A percentile compares a stretch with the other conserved stretches of the same genome.
These are phyloP conservation scores for Globisporangium echinulatum DNA, from an alignment of 352 stramenopile species.

Conservation along the genomic window DNA sequence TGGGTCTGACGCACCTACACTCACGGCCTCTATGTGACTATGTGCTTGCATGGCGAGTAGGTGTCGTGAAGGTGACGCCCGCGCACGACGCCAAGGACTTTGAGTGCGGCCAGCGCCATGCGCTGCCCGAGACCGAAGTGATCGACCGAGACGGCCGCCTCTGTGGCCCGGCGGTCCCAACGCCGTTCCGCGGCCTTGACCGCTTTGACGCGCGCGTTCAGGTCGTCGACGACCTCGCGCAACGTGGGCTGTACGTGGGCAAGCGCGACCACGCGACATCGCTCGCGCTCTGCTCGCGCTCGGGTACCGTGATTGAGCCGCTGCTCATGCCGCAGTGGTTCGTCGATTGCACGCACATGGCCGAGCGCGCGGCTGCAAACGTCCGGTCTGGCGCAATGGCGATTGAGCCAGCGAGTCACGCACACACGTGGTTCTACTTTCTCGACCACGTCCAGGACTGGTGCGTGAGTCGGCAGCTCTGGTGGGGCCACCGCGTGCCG, in stretches of 20 bases:
- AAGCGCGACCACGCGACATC: slow-evolving; percentile 85
- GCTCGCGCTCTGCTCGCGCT: slow-evolving; percentile 95
- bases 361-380: slow-evolving; percentile 89
- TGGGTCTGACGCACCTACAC: neutral
- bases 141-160: slow-evolving; percentile 72
- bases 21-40: neutral
- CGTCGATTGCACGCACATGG: slow-evolving; percentile 91
- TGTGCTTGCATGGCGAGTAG: slow-evolving; percentile 14
- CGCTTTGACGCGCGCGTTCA: slow-evolving; percentile 91
- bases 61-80: slow-evolving; percentile 95
- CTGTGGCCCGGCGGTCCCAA: slow-evolving; percentile 56
- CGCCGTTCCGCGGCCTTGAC: slow-evolving; percentile 91
- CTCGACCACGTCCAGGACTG: slow-evolving; percentile 99
- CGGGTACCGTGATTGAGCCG: slow-evolving; percentile 98
- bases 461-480: slow-evolving; percentile 98
- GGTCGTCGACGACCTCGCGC: slow-evolving; percentile 91
- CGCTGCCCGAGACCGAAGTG: slow-evolving; percentile 74
- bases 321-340: slow-evolving; percentile 99
- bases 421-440: slow-evolving; percentile 96
- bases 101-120: slow-evolving; percentile 95
- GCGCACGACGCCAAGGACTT: slow-evolving; percentile 99
- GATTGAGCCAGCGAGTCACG: slow-evolving; percentile 93
- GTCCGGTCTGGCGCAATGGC: slow-evolving; percentile 92
- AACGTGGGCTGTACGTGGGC: slow-evolving; percentile 86
- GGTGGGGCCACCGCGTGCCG: slow-evolving; percentile 99